Percentiles rank a stretch among this genome's conserved stretches.
phyloP scores from a whole-genome alignment of 2,329 filamentous ascomycete genomes.

The Botrytis fragariae region DNA sequence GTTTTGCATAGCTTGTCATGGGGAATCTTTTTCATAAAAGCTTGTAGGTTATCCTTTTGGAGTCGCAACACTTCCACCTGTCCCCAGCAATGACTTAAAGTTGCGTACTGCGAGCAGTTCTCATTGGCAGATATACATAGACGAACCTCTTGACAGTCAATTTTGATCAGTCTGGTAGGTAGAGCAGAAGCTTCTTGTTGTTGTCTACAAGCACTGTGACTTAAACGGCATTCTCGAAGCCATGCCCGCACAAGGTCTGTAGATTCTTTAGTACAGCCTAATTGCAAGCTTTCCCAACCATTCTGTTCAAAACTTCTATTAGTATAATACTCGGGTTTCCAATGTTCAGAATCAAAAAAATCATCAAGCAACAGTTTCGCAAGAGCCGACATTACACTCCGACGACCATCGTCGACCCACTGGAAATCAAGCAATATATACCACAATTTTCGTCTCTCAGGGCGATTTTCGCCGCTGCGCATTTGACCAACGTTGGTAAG shows the following conservation, averaged over 20 bases:
- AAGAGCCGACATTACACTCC: fast-evolving
- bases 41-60: background rate
- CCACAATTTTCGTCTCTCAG: too few species aligned
- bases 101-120: background rate
- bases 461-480: too few species aligned
- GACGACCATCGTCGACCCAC: fast-evolving
- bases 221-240: background rate
- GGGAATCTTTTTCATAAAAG: background rate
- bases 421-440: background rate
- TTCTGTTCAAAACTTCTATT: background rate
- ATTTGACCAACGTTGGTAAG: too few species aligned
- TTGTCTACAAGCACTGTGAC: background rate
- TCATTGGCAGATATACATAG: background rate
- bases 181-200: fast-evolving
- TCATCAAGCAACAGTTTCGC: fast-evolving
- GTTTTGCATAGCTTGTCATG: background rate
- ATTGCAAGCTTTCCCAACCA: fast-evolving
- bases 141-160: background rate
- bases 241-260: background rate
- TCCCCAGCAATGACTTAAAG: background rate
- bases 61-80: background rate
- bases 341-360: fast-evolving
- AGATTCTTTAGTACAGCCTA: background rate
- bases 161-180: background rate
- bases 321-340: fast-evolving